phyloP scores from a whole-genome alignment of 2,329 filamentous ascomycete species.

The Neocatenulostroma microsporum region DNA sequence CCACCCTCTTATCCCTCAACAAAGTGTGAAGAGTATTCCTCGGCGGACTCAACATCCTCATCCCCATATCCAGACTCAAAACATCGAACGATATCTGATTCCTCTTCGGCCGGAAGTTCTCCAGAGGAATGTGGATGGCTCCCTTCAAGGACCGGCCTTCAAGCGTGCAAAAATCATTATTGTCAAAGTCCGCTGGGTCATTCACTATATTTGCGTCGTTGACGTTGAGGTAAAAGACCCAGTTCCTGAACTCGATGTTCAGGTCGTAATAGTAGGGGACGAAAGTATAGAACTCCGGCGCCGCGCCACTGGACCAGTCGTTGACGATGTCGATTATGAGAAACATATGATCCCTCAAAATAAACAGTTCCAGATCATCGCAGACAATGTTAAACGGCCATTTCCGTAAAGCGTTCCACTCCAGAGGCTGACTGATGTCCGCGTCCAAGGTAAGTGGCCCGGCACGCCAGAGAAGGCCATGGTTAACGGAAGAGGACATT shows the following conservation, averaged over 20 bases:
- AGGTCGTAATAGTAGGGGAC: constrained; percentile 81
- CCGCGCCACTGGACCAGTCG: constrained; percentile 83
- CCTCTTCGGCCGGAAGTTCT: constrained; percentile 66
- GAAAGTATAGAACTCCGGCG: constrained; percentile 81
- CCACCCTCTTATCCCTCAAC: constrained; percentile 62
- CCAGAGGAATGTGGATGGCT: constrained; percentile 65
- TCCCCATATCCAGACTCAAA: constrained; percentile 54
- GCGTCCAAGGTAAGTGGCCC: constrained; percentile 65
- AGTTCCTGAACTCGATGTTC: constrained; percentile 62
- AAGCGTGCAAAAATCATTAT: constrained; percentile 82
- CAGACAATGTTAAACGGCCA: constrained; percentile 77
- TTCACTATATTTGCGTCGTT: constrained; percentile 98
- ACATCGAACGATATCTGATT: constrained; percentile 75
- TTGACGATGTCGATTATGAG: constrained; percentile 80
- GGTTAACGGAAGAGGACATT: constrained; percentile 87
- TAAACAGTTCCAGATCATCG: constrained; percentile 73
- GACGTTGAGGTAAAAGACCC: constrained; percentile 80
- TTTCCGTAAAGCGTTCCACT: constrained; percentile 75
- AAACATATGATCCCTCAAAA: constrained; percentile 87
- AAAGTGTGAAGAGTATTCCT: constrained; percentile 86
- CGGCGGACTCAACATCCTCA: constrained; percentile 66
- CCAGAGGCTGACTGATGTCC: constrained; percentile 76
- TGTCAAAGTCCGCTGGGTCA: constrained; percentile 78
- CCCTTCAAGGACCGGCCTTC: constrained; percentile 54
- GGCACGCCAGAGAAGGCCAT: constrained; percentile 83